Evolutionary conservation across 2,329 filamentous ascomycete species (phyloP).

Genomic region (Coniosporium tulheliwenetii): DNA sequence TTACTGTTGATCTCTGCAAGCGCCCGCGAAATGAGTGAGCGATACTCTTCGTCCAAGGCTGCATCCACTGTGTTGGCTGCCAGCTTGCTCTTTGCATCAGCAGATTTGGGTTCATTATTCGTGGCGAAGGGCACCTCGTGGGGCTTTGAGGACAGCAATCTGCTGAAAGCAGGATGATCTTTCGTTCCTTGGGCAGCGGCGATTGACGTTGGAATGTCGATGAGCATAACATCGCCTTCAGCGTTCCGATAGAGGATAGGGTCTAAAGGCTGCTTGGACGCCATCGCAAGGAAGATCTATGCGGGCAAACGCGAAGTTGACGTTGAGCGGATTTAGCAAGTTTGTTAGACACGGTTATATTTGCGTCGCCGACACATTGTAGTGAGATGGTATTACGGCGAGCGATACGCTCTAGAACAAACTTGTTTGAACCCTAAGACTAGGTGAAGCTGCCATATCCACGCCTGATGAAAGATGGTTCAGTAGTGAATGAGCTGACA

Average conservation of each 20-base stretch:
- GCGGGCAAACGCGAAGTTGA: too few relatives aligned
- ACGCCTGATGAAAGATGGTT: too few relatives aligned
- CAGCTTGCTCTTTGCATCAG: slow-evolving; percentile 26
- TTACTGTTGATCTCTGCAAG: slow-evolving; percentile 15
- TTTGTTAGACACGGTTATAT: too few relatives aligned
- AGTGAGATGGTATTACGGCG: too few relatives aligned
- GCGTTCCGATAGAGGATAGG: slow-evolving; percentile 39
- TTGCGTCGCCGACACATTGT: too few relatives aligned
- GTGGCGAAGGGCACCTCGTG: slow-evolving; percentile 32
- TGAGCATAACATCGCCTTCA: slow-evolving; percentile 35
- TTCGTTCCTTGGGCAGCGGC: slow-evolving; percentile 45
- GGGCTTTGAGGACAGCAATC: slow-evolving; percentile 30
- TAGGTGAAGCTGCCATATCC: too few relatives aligned
- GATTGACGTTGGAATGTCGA: slow-evolving; percentile 58
- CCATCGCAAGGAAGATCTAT: too few relatives aligned
- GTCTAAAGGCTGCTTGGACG: not conserved
- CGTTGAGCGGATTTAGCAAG: too few relatives aligned
- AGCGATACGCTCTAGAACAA: too few relatives aligned
- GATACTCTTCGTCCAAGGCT: slow-evolving; percentile 21
- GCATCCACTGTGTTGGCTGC: slow-evolving; percentile 12
- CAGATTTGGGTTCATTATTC: slow-evolving; percentile 41
- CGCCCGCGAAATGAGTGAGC: slow-evolving; percentile 20
- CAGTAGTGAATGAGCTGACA: too few relatives aligned
- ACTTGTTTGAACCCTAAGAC: too few relatives aligned
- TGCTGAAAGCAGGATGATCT: slow-evolving; percentile 21